A percentile compares a stretch with the other conserved stretches of the same genome.
Evolutionary conservation across 371 early-diverging fungal species (phyloP).

Genomic region (Umbelopsis sp.): DNA sequence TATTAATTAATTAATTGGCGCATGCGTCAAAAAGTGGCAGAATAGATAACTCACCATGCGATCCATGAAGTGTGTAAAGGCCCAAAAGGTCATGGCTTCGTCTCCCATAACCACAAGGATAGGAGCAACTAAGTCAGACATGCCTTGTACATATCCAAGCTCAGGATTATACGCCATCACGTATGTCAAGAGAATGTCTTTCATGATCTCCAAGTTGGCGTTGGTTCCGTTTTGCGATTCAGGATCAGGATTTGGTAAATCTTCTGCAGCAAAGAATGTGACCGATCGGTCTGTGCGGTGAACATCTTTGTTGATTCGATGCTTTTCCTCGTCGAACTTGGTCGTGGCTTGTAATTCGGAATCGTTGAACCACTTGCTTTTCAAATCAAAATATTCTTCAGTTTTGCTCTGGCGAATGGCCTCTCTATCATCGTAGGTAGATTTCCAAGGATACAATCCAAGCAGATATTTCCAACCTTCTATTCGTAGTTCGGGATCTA

Average conservation of each 20-base stretch:
- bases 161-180: slow-evolving; percentile 73
- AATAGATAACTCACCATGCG: slow-evolving; percentile 57
- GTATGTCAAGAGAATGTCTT: slow-evolving; percentile 90
- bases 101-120: slow-evolving; percentile 85
- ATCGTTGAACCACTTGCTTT: slow-evolving; percentile 80
- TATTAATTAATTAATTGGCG: neutral
- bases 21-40: neutral
- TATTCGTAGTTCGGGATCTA: slow-evolving; percentile 81
- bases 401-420: slow-evolving; percentile 59
- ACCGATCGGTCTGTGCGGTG: slow-evolving; percentile 90
- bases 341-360: slow-evolving; percentile 55
- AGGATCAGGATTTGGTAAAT: slow-evolving; percentile 62
- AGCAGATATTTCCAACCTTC: slow-evolving; percentile 92
- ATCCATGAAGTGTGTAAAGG: slow-evolving; percentile 89
- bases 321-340: slow-evolving; percentile 79
- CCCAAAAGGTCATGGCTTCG: slow-evolving; percentile 93
- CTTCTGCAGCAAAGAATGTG: slow-evolving; percentile 74
- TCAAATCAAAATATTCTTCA: slow-evolving; percentile 80
- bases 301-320: slow-evolving; percentile 91
- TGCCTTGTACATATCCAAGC: slow-evolving; percentile 90
- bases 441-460: slow-evolving; percentile 85
- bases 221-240: slow-evolving; percentile 66
- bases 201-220: slow-evolving; percentile 77
- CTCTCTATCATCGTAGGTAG: slow-evolving; percentile 75
- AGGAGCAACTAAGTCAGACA: slow-evolving; percentile 93